phyloP scores from a whole-genome alignment of 345 rosid genomes.

The Erodium maritimum region DNA sequence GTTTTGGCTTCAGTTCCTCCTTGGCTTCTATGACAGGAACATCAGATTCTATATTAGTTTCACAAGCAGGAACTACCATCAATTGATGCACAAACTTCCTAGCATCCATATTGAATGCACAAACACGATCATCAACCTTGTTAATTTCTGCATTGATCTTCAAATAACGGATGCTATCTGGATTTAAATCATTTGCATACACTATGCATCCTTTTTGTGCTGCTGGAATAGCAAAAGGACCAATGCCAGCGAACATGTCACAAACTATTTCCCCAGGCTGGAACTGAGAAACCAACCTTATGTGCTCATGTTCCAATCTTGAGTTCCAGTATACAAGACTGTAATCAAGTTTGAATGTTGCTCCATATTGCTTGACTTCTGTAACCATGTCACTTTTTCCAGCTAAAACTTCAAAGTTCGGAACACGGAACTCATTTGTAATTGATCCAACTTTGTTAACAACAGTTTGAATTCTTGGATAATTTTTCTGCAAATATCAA shows the following conservation, averaged over 20 bases:
- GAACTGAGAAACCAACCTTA: constrained; percentile 61
- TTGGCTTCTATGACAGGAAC: constrained; percentile 11
- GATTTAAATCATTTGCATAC: constrained; percentile 84
- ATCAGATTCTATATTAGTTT: constrained; percentile 21
- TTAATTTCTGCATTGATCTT: constrained; percentile 74
- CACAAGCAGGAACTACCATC: constrained; percentile 36
- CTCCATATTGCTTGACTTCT: constrained; percentile 89
- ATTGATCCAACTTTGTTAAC: constrained; percentile 81
- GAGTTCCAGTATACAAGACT: constrained; percentile 90
- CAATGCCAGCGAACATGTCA: constrained; percentile 96
- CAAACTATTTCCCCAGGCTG: constrained; percentile 71
- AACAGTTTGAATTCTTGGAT: constrained; percentile 71
- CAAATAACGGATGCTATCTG: constrained; percentile 65
- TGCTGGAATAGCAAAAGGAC: constrained; percentile 93
- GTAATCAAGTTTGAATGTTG: constrained; percentile 82
- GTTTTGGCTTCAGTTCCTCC: constrained; percentile 14
- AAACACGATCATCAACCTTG: constrained; percentile 57
- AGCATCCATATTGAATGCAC: constrained; percentile 80
- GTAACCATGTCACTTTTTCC: constrained; percentile 76
- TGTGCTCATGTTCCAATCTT: constrained; percentile 89
- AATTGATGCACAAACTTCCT: constrained; percentile 56
- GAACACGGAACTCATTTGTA: constrained; percentile 84
- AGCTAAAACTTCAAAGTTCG: constrained; percentile 81
- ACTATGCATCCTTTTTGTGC: constrained; percentile 85
- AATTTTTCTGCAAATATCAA: constrained; percentile 54